These are phyloP conservation scores for Coemansia sp. DNA, from an alignment of 192 early-diverging fungal genomes.

Conservation along the genomic window DNA sequence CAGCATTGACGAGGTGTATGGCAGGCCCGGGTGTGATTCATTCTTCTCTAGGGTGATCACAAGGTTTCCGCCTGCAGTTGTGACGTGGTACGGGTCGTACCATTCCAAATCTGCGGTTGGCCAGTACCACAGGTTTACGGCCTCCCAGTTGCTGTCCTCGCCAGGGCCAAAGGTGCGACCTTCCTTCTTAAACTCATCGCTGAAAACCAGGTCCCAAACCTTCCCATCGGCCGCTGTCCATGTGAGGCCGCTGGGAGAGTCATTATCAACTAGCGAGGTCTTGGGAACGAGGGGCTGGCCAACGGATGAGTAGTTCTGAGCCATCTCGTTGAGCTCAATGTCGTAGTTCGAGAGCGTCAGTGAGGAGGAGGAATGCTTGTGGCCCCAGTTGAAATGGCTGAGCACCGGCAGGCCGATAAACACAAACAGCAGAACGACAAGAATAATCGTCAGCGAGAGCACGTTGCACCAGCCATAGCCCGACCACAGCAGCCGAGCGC, in stretches of 20 bases:
- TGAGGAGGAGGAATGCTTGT: conserved; percentile 14
- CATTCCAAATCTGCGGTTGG: conserved; percentile 56
- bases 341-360: conserved; percentile 42
- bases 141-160: conserved; percentile 59
- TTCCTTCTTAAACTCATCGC: conserved; percentile 60
- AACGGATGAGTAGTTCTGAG: conserved; percentile 27
- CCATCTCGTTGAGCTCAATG: conserved; percentile 23
- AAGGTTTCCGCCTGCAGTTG: conserved; percentile 54
- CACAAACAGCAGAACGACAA: conserved; percentile 48
- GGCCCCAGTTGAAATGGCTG: conserved; percentile 53
- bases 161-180: conserved; percentile 56
- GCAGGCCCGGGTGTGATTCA: conserved; percentile 44
- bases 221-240: conserved; percentile 46
- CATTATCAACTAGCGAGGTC: conserved; percentile 47
- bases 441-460: conserved; percentile 41
- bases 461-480: conserved; percentile 57
- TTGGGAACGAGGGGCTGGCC: conserved; percentile 47
- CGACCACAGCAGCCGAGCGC: conserved; percentile 46
- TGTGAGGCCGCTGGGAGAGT: conserved; percentile 40
- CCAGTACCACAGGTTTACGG: conserved; percentile 59
- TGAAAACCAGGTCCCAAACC: conserved; percentile 58
- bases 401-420: conserved; percentile 53
- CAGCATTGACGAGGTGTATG: conserved; percentile 60
- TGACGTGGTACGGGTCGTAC: conserved; percentile 56
- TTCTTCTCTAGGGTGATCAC: conserved; percentile 52